A percentile compares a stretch with the other conserved stretches of the same genome.
phyloP scores from a whole-genome alignment of 2,329 filamentous ascomycete species.

The Trichophyton verrucosum region DNA sequence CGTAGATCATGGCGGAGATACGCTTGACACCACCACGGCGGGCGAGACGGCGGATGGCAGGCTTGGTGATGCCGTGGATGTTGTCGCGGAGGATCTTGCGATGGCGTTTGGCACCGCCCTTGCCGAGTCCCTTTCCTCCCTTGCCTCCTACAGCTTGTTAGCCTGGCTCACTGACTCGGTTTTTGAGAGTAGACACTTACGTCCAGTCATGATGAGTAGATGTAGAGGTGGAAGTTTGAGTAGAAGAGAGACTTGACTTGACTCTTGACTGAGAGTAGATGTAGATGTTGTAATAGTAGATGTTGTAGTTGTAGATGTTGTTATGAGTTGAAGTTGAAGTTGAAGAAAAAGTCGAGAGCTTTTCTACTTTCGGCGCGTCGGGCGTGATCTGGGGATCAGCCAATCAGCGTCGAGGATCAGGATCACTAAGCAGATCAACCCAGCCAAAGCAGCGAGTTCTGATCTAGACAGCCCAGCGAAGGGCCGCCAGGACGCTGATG shows the following conservation, averaged over 20 bases:
- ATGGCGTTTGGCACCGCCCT: conserved; percentile 97
- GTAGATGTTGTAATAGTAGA: conserved; percentile 9
- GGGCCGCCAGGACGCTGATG: background rate
- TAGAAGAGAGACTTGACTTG: too few species aligned
- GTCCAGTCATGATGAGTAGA: conserved; percentile 44
- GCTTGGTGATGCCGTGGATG: conserved; percentile 99
- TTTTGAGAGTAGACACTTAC: conserved; percentile 37
- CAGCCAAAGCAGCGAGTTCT: background rate
- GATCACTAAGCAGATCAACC: background rate
- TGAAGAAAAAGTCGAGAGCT: conserved; percentile 6
- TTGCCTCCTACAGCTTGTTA: conserved; percentile 56
- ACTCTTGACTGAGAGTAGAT: background rate
- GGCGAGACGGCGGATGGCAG: conserved; percentile 93
- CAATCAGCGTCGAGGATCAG: conserved; percentile 27
- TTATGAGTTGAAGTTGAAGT: conserved; percentile 13
- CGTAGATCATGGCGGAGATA: conserved; percentile 94
- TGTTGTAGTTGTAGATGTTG: conserved; percentile 13
- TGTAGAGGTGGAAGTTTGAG: background rate
- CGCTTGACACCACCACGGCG: conserved; percentile 99
- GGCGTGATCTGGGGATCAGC: conserved; percentile 15
- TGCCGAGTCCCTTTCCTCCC: conserved; percentile 94
- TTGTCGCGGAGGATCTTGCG: conserved; percentile 99
- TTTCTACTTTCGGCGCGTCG: background rate
- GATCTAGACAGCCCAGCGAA: conserved; percentile 3
- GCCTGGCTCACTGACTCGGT: conserved; percentile 2